phyloP scores from a whole-genome alignment of 2,329 filamentous ascomycete species.

The Spiromastix sp. region DNA sequence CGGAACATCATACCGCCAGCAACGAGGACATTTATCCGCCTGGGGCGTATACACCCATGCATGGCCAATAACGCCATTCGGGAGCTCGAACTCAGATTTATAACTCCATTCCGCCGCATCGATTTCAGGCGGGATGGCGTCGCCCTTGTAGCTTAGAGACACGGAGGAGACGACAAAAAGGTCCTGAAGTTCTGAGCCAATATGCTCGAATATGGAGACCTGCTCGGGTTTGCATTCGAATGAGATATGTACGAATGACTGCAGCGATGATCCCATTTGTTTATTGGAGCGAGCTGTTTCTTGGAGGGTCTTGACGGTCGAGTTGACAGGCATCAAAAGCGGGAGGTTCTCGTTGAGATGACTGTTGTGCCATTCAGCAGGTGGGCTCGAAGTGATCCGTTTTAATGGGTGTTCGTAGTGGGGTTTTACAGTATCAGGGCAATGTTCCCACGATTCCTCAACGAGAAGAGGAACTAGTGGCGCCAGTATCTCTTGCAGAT shows the following conservation, averaged over 20 bases:
- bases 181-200: conserved; percentile 43
- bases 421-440: conserved; percentile 53
- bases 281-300: conserved; percentile 64
- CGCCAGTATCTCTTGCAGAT: conserved; percentile 66
- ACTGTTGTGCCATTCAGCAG: conserved; percentile 29
- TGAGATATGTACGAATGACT: conserved; percentile 54
- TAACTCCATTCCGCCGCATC: conserved; percentile 32
- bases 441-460: conserved; percentile 77
- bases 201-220: conserved; percentile 19
- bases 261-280: conserved; percentile 67
- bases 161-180: conserved; percentile 64
- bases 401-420: conserved; percentile 36
- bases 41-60: conserved; percentile 38
- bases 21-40: conserved; percentile 67
- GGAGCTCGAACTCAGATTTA: conserved; percentile 30
- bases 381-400: conserved; percentile 24
- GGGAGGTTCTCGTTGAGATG: conserved; percentile 39
- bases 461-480: conserved; percentile 76
- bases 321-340: conserved; percentile 41
- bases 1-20: conserved; percentile 75
- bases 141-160: conserved; percentile 33
- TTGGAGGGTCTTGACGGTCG: conserved; percentile 62
- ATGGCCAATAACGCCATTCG: conserved; percentile 21
- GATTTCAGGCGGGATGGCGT: conserved; percentile 17
- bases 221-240: conserved; percentile 13